Base-by-base conservation (phyloP, 352 stramenopile species). In the Phytophthora agathidicida region DNA sequence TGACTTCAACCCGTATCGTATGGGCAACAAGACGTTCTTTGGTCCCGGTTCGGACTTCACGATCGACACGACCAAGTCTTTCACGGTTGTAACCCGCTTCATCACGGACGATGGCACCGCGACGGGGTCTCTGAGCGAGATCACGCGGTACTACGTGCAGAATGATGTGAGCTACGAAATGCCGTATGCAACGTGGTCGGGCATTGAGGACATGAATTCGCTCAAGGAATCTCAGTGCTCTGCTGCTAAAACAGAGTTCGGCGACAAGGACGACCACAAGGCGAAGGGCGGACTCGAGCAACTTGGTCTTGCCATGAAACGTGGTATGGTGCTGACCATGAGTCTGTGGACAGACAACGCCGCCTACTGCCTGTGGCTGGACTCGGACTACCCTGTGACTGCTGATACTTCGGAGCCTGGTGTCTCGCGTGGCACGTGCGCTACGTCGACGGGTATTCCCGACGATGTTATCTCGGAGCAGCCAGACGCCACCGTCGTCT, bases 321-420 rank as follows among this genome's bases (percentile, higher is more conserved):
- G 65, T 16, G 81, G 79, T 17, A 66, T 91, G 56, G 77, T 88
- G 27, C 57, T 89, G 30, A 74, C 77, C 9, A 86, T 91, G 58
- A 89, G 79, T 47, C 50, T 88, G 23, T 91, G 82, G 82, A 72
- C 71, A 0, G 82, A 91, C 59, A 48, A 78, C 50, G 71, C 55
- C 3, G 75, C 73, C 8, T 35, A 89, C 9, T 81, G 66, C 26
- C 50, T 86, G 38, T 91, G 82, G 82, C 69, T 91, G 8, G 79
- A 91, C 68, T 79, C 64, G 38, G 61, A 52, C 46, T 88, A 86
- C 49, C 79, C 79, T 1, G 27, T 67, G 26, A 48, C 49, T 11
- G 62, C 66, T 39, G 66, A 68, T 36, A 28, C 71, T 6, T 66
- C 44, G 11, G 22, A 66, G 7, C 75, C 77, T 5, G 81, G 81